Evolutionary conservation across 2,329 filamentous ascomycete species (phyloP), one percentile per base, ranked within the genome.

Genomic region (Teratosphaeria gauchensis): DNA sequence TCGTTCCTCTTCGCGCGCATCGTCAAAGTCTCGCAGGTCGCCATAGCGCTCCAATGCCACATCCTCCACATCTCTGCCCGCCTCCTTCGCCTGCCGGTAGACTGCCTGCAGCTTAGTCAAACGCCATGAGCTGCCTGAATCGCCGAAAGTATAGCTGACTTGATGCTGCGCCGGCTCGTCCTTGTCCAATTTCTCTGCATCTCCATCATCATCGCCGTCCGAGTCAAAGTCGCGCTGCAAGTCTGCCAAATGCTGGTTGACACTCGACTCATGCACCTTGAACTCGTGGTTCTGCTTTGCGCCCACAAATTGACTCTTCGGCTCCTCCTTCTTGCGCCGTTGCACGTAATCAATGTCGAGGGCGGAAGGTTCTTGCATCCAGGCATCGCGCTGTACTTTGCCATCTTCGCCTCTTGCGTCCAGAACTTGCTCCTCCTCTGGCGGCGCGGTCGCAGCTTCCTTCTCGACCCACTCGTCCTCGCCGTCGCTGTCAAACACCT

Each of bases 41-140:
- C 92, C 92, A 69, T 88, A 96, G 12, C 90, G 82, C 65, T 96
- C 88, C 42, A 88, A 67, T 0, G 92, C 94, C 54, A 97, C 78
- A 0, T 95, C 89, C 6, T 97, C 92, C 0, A 95, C 80, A 0
- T 83, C 68, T n/a, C 81, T 81, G 0, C 85, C 86, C 0, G 79
- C 85, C 66, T 94, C 86, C 65, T 95, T 81, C 0, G 91, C 90
- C 57, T 86, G 82, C 30, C 84, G 82, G 72, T 95, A 96, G 1
- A 96, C 89, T 11, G 85, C 88, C 64, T 88, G 91, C 33, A 99
- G 82, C 73, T 92, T 96, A 5, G 88, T 95, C 92, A 99, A 96
- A 55, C 95, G 86, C 94, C 95, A 99, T 66, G 90, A 84, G 14
- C 92, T 92, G 0, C 94, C 92, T 6, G 83, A 77, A 71, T 99